These are phyloP conservation scores for Brassica hybrid DNA, from an alignment of 441 rosid genomes.

Conservation along the genomic window DNA sequence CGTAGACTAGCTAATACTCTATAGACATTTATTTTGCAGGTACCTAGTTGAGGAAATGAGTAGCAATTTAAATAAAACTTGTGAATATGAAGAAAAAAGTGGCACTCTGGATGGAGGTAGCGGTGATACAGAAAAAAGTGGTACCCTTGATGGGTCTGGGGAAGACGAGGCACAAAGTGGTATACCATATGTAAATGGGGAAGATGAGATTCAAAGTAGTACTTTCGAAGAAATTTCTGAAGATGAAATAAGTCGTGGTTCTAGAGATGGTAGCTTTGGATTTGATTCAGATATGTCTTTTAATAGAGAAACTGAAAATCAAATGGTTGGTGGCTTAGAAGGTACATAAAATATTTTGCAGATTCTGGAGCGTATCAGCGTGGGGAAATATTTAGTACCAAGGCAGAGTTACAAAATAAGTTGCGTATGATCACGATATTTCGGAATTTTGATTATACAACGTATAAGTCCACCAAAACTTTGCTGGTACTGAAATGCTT, in stretches of 20 bases:
- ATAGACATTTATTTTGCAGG: not conserved
- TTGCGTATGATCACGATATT: slow-evolving; percentile 26
- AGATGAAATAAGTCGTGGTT: not conserved
- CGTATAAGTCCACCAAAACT: not conserved
- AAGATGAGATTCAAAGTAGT: not conserved
- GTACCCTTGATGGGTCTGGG: not conserved
- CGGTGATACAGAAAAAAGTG: not conserved
- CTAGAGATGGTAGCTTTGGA: not conserved
- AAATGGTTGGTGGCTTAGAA: not conserved
- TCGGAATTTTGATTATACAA: slow-evolving; percentile 15
- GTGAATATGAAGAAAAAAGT: not conserved
- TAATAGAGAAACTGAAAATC: not conserved
- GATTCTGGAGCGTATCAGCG: not conserved
- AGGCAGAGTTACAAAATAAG: not conserved
- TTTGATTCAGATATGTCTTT: not conserved
- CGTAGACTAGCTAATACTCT: not conserved
- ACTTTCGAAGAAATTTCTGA: not conserved
- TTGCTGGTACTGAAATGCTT: not conserved
- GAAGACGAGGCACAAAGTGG: not conserved
- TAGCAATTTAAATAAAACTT: not conserved
- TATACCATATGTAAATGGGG: not conserved
- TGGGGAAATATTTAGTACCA: slow-evolving; percentile 8
- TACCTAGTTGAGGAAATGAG: not conserved
- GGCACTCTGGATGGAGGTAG: not conserved
- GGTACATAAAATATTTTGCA: not conserved